Conservation (phyloP, 2,329 filamentous ascomycete species). For the Coniochaeta sp. region DNA sequence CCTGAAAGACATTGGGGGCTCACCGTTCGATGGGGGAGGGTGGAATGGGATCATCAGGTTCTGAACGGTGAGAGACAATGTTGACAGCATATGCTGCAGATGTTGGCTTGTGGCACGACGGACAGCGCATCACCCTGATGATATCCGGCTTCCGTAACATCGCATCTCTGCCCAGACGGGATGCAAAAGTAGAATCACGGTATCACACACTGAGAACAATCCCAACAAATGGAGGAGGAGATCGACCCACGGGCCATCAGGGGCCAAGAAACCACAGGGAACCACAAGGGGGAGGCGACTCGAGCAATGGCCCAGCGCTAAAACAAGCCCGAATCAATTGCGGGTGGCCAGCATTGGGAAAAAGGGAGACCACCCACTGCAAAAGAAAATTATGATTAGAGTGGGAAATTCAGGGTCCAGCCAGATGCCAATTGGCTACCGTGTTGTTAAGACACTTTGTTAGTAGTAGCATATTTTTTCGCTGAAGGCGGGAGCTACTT, state of each 20-base stretch:
- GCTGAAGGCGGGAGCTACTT: background rate
- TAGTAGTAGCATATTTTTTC: background rate
- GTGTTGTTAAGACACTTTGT: no score
- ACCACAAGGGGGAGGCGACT: no score
- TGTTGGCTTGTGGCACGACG: background rate
- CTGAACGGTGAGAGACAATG: no score
- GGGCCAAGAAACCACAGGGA: no score
- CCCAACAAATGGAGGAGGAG: background rate
- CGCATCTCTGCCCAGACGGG: background rate
- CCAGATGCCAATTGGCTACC: background rate
- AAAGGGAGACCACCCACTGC: background rate
- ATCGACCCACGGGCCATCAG: background rate
- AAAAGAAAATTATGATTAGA: background rate
- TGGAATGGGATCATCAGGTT: no score
- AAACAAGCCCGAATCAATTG: background rate
- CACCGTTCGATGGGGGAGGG: no score
- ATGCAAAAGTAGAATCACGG: background rate
- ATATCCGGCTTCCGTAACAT: background rate
- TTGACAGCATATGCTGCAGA: no score
- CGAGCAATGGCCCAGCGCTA: no score
- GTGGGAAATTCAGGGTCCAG: background rate
- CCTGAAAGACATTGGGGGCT: no score
- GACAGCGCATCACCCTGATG: constrained; percentile 1
- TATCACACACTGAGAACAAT: background rate
- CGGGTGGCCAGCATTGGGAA: background rate